Evolutionary conservation across 1,139 yeast species (phyloP).

Genomic region (Taphrina confusa): DNA sequence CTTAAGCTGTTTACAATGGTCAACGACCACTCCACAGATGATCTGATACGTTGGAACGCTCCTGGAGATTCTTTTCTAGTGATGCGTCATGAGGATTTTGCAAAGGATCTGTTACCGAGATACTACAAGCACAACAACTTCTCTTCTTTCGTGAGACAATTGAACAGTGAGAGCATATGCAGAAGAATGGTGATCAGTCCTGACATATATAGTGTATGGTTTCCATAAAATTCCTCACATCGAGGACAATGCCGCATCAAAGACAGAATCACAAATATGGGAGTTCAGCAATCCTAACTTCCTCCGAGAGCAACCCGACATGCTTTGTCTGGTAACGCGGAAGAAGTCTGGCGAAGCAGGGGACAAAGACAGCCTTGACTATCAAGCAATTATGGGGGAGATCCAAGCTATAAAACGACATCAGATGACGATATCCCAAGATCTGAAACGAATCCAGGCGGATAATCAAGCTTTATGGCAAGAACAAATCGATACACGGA

Average conservation of each 20-base stretch:
- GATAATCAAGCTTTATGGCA: slow-evolving; percentile 92
- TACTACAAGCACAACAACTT: slow-evolving; percentile 94
- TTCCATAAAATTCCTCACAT: slow-evolving; percentile 77
- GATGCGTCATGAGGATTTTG: slow-evolving; percentile 79
- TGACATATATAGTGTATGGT: slow-evolving; percentile 63
- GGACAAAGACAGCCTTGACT: slow-evolving; percentile 42
- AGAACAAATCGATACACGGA: slow-evolving; percentile 79
- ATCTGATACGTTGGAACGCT: slow-evolving; percentile 77
- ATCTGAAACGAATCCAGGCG: slow-evolving; percentile 72
- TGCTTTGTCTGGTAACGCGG: slow-evolving; percentile 53
- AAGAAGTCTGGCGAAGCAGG: slow-evolving; percentile 48
- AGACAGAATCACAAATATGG: slow-evolving; percentile 36
- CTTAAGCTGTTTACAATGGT: slow-evolving; percentile 59
- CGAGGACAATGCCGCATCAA: slow-evolving; percentile 36
- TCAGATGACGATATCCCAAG: slow-evolving; percentile 80
- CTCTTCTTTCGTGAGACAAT: slow-evolving; percentile 90
- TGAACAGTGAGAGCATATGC: slow-evolving; percentile 60
- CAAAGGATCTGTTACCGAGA: slow-evolving; percentile 78
- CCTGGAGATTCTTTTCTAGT: slow-evolving; percentile 87
- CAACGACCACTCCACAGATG: slow-evolving; percentile 68
- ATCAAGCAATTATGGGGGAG: slow-evolving; percentile 58
- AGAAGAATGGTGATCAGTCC: too few species aligned
- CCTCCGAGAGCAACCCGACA: slow-evolving; percentile 66
- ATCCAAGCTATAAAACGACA: slow-evolving; percentile 73
- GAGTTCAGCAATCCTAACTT: slow-evolving; percentile 52